Base-by-base conservation (phyloP, 2,329 filamentous ascomycete species). In the Lecanoromycetidae sp. region DNA sequence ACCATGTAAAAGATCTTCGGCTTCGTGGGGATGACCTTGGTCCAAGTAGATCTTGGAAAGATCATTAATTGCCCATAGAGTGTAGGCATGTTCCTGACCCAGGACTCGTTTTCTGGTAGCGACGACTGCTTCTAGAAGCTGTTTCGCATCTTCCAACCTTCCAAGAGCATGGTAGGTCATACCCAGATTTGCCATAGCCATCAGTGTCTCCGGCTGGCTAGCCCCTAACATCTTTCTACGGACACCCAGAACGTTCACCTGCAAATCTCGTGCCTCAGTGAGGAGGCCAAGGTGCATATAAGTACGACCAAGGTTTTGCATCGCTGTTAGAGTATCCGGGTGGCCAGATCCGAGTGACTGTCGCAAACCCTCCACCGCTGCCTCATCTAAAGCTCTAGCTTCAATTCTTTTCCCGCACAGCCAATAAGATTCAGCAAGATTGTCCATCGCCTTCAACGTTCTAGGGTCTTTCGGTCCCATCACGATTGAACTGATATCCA, bases 11-110 rank as follows among this genome's bases (percentile, higher is more conserved):
- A 59, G 55, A n/a, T 53, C 50, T 37, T 55, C 53, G 25, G 57
- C 60, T 36, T 58, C 52, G 34, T 43, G 26, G 23, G 55, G 48
- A n/a, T 54, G 57, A 5, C 58, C 56, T 25, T 55, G 53, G 13
- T 57, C 58, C 42, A 55, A 56, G 37, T 59, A 52, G 20, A 61
- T 49, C 41, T 60, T 63, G 12, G 59, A 57, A 9, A 63, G 50
- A 42, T 63, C 57, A 20, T 59, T 58, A 32, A 64, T 55, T 15
- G 61, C 57, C 54, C 55, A 60, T 22, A 63, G 48, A 4, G 60
- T 62, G 41, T 61, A 61, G 12, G 61, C 57, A 53, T 65, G 61
- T 45, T 64, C 61, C 30, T 61, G 55, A 6, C 62, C 61, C 9
- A 63, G 51, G 9, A 51, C 51, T 13, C 38, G 26, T 38, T 56